A percentile compares a stretch with the other conserved stretches of the same genome.
phyloP scores from a whole-genome alignment of 768 basidiomycete species.

The Panaeolus papilionaceus region DNA sequence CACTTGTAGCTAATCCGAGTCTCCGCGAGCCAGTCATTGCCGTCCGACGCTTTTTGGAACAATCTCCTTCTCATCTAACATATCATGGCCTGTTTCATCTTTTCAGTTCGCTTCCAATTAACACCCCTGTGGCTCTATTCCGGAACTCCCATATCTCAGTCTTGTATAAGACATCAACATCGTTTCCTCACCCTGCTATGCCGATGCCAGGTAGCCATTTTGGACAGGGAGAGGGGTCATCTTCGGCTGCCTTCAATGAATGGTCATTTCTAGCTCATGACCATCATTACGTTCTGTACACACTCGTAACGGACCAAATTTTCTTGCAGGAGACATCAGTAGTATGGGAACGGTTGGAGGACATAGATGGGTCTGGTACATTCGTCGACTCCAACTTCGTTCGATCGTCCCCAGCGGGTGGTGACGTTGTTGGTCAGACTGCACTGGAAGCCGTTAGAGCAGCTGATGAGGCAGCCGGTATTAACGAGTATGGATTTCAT shows the following conservation, averaged over 20 bases:
- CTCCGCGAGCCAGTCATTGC: constrained; percentile 55
- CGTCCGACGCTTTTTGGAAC: constrained; percentile 71
- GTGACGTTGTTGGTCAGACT: constrained; percentile 79
- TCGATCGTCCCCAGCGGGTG: constrained; percentile 70
- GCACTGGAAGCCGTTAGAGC: constrained; percentile 63
- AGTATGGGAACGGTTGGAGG: constrained; percentile 91
- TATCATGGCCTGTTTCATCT: constrained; percentile 89
- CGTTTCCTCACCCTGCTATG: constrained; percentile 19
- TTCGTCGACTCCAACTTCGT: constrained; percentile 82
- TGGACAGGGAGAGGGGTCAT: constrained; percentile 14
- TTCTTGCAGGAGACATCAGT: constrained; percentile 80
- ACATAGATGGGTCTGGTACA: constrained; percentile 79
- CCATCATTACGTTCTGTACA: constrained; percentile 57
- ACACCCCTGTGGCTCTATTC: constrained; percentile 79
- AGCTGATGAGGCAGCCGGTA: constrained; percentile 46
- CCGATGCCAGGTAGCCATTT: neutral
- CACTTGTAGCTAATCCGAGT: too few relatives aligned
- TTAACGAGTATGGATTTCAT: constrained; percentile 40
- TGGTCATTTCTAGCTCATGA: neutral
- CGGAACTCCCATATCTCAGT: constrained; percentile 91
- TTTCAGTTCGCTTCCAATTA: constrained; percentile 61
- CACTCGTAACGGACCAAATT: constrained; percentile 84
- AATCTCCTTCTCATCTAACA: constrained; percentile 81
- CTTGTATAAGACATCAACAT: constrained; percentile 62
- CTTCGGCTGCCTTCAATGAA: constrained; percentile 12